phyloP scores from a whole-genome alignment of 352 stramenopile species.

The Phytophthora sojae region DNA sequence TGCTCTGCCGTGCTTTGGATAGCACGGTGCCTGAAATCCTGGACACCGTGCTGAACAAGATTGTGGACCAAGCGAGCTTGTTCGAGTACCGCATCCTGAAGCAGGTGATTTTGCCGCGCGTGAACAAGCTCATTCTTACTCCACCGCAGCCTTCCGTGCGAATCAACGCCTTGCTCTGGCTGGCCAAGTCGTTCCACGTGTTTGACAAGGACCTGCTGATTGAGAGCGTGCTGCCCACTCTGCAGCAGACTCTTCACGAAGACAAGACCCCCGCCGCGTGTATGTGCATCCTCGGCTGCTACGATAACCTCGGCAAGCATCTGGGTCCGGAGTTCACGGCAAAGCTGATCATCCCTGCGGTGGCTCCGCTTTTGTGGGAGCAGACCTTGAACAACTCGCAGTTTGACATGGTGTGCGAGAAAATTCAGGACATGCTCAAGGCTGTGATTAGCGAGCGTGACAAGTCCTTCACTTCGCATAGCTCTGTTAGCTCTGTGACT shows the following conservation, averaged over 20 bases:
- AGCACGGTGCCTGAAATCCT: slow-evolving; percentile 88
- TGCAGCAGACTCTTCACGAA: slow-evolving; percentile 73
- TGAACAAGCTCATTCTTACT: slow-evolving; percentile 89
- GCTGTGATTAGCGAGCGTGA: slow-evolving; percentile 83
- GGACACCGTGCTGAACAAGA: slow-evolving; percentile 90
- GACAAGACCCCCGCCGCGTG: slow-evolving; percentile 88
- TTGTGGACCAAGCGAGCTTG: slow-evolving; percentile 85
- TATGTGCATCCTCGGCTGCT: slow-evolving; percentile 90
- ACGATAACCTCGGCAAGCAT: slow-evolving; percentile 91
- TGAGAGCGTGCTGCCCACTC: slow-evolving; percentile 82
- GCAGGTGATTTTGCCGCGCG: slow-evolving; percentile 84
- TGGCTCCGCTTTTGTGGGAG: slow-evolving; percentile 85
- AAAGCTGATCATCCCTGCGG: slow-evolving; percentile 85
- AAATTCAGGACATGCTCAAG: slow-evolving; percentile 92
- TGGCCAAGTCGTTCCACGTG: slow-evolving; percentile 90
- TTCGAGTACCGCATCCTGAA: slow-evolving; percentile 92
- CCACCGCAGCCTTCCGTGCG: slow-evolving; percentile 84
- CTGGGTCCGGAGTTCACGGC: slow-evolving; percentile 83
- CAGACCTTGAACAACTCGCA: slow-evolving; percentile 79
- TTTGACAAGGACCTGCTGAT: slow-evolving; percentile 90
- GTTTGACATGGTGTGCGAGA: slow-evolving; percentile 89
- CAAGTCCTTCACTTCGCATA: slow-evolving; percentile 79
- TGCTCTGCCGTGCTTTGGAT: slow-evolving; percentile 86
- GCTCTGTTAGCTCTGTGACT: slow-evolving; percentile 68
- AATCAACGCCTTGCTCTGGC: slow-evolving; percentile 87